Evolutionary conservation across 1,284 basidiomycete species (phyloP), one percentile per base, ranked within the genome.

Genomic region (Anthracocystis walkeri): DNA sequence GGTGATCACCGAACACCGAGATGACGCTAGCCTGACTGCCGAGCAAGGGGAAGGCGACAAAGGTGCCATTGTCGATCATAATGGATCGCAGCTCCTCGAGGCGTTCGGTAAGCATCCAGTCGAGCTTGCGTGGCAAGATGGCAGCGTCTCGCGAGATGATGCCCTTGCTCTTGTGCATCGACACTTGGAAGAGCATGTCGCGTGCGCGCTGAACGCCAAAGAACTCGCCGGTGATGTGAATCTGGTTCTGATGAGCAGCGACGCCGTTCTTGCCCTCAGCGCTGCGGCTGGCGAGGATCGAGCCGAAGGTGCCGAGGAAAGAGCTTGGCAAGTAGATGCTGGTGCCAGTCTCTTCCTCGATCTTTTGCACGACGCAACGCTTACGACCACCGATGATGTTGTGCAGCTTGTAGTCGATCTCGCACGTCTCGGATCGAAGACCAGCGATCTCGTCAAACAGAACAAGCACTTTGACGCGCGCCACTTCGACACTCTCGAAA

Each of bases 151-250:
- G 89, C 20, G 95, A 95, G 66, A 97, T 92, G 75, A 97, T 90
- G 55, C 90, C 90, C 85, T 97, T 96, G 85, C 91, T 92, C 95
- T 97, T 97, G 85, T 90, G 91, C 68, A 91, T 87, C 16, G 94
- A 92, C 27, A 95, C 88, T 84, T 95, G 92, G 84, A 91, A 91
- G 10, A 99, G 87, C 94, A 97, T 97, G 84, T 98, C 96, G 76
- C 93, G 89, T 3, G 96, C 96, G 54, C 96, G 88, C 85, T 97
- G 94, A 14, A 97, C 95, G 42, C 93, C 93, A 78, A 97, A 97
- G 85, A 95, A 97, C 86, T 98, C 95, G 58, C 96, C 96, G 0
- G 96, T 97, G 80, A 99, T 96, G 92, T 94, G 97, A 65, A 98
- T 92, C 42, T 91, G 88, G 85, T 94, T 94, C 83, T 86, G 90